These are phyloP conservation scores for Dactylorhiza incarnata DNA, from an alignment of 106 monocot species.

Conservation along the genomic window DNA sequence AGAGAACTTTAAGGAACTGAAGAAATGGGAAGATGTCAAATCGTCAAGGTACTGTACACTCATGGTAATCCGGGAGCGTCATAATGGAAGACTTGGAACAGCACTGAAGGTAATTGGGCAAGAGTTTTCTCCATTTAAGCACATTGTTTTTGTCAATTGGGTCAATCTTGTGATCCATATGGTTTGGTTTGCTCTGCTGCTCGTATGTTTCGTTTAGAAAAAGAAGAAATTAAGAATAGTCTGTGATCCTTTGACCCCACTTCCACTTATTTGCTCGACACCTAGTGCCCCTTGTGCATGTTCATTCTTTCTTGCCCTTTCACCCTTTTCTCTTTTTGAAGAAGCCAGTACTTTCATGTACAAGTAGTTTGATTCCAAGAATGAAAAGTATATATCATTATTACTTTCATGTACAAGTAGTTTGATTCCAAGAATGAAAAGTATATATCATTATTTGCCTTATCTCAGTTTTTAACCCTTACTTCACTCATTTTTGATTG, in stretches of 20 bases:
- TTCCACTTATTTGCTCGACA: background rate
- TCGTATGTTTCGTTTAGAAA: background rate
- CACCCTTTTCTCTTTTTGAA: background rate
- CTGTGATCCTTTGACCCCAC: background rate
- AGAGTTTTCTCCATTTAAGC: background rate
- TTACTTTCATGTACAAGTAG: background rate
- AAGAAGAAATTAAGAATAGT: background rate
- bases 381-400: background rate
- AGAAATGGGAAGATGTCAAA: conserved; percentile 88
- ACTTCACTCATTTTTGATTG: background rate
- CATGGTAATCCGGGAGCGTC: conserved; percentile 45
- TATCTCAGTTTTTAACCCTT: background rate
- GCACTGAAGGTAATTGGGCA: conserved; percentile 58
- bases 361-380: background rate
- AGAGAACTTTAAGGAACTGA: conserved; percentile 80
- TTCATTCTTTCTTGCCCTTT: too few relatives aligned
- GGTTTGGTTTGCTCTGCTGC: background rate
- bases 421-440: too few relatives aligned
- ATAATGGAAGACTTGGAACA: conserved; percentile 59
- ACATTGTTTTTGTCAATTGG: background rate
- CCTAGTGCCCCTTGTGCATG: too few relatives aligned
- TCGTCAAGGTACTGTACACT: conserved; percentile 62
- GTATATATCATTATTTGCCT: background rate
- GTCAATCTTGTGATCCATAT: background rate
- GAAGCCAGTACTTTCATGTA: background rate